These are phyloP conservation scores for Microcos paniculata DNA, from an alignment of 345 rosid genomes.

Conservation along the genomic window DNA sequence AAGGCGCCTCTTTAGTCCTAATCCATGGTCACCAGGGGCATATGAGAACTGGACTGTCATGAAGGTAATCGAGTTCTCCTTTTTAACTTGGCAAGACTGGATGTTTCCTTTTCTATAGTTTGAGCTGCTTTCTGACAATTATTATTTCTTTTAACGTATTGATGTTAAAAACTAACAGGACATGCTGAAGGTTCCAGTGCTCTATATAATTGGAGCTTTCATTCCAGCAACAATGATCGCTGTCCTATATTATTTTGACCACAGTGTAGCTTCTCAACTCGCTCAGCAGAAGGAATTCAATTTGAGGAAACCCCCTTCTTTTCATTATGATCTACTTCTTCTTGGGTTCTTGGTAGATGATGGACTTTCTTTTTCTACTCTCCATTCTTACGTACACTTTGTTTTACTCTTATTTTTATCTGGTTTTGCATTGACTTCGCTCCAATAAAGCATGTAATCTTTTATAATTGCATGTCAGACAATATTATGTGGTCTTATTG, in stretches of 20 bases:
- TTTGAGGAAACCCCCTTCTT: constrained; percentile 82
- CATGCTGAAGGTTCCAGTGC: constrained; percentile 76
- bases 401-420: not conserved
- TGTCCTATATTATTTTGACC: constrained; percentile 92
- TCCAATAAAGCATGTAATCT: constrained; percentile 13
- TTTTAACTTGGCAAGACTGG: not conserved
- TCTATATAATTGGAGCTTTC: constrained; percentile 79
- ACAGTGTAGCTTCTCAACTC: constrained; percentile 91
- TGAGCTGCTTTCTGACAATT: not conserved
- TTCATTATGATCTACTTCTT: constrained; percentile 88
- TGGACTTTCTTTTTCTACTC: constrained; percentile 10
- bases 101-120: constrained; percentile 1
- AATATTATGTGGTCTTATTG: constrained; percentile 70
- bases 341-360: constrained; percentile 78
- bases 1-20: constrained; percentile 93
- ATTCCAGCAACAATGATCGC: constrained; percentile 96
- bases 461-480: constrained; percentile 38
- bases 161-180: constrained; percentile 49
- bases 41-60: constrained; percentile 85
- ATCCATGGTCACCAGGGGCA: constrained; percentile 95
- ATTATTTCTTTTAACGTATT: not conserved
- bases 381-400: not conserved
- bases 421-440: not conserved
- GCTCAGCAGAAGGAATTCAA: constrained; percentile 94
- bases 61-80: constrained; percentile 41